These are phyloP conservation scores for Solanum piurae DNA, from an alignment of 257 asterid genomes.

Conservation along the genomic window DNA sequence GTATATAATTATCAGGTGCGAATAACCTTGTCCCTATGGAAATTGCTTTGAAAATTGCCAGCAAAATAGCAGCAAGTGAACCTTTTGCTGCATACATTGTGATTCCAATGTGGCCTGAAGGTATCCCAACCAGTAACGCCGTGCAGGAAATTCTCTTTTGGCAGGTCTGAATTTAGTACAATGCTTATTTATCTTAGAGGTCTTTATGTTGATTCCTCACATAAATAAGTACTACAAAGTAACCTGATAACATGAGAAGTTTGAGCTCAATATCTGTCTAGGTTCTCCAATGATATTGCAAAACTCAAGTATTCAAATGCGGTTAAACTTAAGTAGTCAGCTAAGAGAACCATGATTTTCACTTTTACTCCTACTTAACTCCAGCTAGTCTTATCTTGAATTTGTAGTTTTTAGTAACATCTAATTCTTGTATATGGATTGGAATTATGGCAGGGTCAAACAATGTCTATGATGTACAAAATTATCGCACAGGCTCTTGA, in stretches of 20 bases:
- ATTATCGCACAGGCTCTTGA: slow-evolving; percentile 31
- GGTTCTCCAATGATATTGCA: background rate
- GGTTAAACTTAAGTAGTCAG: background rate
- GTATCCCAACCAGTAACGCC: slow-evolving; percentile 67
- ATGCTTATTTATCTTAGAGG: background rate
- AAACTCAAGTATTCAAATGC: background rate
- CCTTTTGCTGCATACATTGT: slow-evolving; percentile 73
- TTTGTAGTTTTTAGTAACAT: background rate
- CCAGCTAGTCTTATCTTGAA: background rate
- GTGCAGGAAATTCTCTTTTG: slow-evolving; percentile 94
- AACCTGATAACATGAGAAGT: background rate
- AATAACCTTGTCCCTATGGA: slow-evolving; percentile 93
- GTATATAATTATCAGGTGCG: slow-evolving; percentile 49
- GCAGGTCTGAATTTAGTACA: slow-evolving; percentile 48
- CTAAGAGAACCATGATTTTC: background rate
- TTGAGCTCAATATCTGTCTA: background rate
- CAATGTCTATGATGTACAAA: slow-evolving; percentile 48
- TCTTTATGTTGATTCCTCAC: background rate
- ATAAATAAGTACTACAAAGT: background rate
- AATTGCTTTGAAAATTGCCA: slow-evolving; percentile 73
- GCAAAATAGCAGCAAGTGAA: slow-evolving; percentile 78
- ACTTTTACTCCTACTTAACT: background rate
- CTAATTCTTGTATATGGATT: slow-evolving; percentile 4
- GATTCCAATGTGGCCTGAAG: slow-evolving; percentile 98
- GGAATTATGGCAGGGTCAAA: slow-evolving; percentile 32